Percentiles rank a stretch among this genome's conserved stretches.
Evolutionary conservation across 768 basidiomycete genomes (phyloP).

Genomic region (Russula vinacea): DNA sequence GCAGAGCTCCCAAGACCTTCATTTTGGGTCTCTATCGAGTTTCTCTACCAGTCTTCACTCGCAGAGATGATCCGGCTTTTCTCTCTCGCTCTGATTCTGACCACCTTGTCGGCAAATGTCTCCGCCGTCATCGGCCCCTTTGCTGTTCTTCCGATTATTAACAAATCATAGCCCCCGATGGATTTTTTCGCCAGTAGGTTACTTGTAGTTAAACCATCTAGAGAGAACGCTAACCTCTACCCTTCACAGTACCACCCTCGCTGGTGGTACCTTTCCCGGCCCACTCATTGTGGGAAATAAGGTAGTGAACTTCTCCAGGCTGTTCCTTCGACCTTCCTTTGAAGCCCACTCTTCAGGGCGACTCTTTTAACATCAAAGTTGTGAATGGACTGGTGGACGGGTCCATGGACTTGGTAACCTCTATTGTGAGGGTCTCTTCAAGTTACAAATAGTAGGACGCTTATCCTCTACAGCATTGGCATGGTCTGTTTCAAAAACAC

Average conservation of each 20-base stretch:
- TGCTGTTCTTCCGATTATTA: constrained; percentile 28
- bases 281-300: constrained; percentile 33
- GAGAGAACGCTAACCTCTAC: neutral
- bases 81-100: constrained; percentile 10
- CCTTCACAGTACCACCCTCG: constrained; percentile 10
- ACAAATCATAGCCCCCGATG: constrained; percentile 32
- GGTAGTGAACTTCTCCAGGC: neutral
- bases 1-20: neutral
- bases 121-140: constrained; percentile 31
- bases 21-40: neutral
- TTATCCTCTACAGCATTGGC: constrained; percentile 47
- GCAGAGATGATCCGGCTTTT: constrained; percentile 4
- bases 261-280: constrained; percentile 11
- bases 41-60: neutral
- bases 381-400: constrained; percentile 42
- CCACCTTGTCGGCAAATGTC: constrained; percentile 2
- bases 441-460: too few species aligned
- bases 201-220: neutral
- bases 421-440: constrained; percentile 39
- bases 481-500: constrained; percentile 45
- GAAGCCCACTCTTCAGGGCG: constrained; percentile 37
- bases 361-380: constrained; percentile 44
- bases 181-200: constrained; percentile 28
- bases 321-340: too few species aligned
- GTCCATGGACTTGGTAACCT: constrained; percentile 48